Conservation (phyloP, 257 asterid species). For the Petunia secreta region DNA sequence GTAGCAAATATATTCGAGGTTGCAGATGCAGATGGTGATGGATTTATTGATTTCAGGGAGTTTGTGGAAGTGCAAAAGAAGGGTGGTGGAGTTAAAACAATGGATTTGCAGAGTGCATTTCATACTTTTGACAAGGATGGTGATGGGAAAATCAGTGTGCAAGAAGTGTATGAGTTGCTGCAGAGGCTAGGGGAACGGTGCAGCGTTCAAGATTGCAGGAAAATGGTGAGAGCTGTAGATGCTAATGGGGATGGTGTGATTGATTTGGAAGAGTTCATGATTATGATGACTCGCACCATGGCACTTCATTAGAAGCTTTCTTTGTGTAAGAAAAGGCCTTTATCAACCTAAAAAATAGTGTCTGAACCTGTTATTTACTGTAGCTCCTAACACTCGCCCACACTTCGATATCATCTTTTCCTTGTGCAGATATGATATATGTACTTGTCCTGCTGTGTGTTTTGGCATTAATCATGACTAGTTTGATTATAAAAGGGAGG, state of each 20-base stretch:
- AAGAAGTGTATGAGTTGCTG: conserved; percentile 63
- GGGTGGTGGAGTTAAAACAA: conserved; percentile 64
- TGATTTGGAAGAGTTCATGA: conserved; percentile 75
- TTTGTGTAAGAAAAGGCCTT: too few relatives aligned
- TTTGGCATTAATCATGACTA: too few relatives aligned
- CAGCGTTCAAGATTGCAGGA: conserved; percentile 62
- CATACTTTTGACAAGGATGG: conserved; percentile 66
- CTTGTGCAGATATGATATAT: too few relatives aligned
- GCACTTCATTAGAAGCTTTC: background rate
- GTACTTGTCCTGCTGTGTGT: too few relatives aligned
- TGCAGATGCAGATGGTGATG: conserved; percentile 75
- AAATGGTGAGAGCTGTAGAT: conserved; percentile 82
- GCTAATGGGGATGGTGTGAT: conserved; percentile 80
- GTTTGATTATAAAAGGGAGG: too few relatives aligned
- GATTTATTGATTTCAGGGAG: conserved; percentile 77
- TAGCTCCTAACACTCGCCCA: too few relatives aligned
- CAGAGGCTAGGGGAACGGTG: conserved; percentile 64
- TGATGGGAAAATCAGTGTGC: conserved; percentile 72
- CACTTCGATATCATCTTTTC: too few relatives aligned
- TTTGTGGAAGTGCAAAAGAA: conserved; percentile 75
- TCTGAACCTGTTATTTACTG: too few relatives aligned
- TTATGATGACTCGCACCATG: conserved; percentile 79
- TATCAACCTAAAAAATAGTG: too few relatives aligned
- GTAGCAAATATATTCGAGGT: conserved; percentile 76
- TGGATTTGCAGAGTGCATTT: conserved; percentile 69